phyloP scores from a whole-genome alignment of 371 early-diverging fungal species.

The Mortierella sp. region DNA sequence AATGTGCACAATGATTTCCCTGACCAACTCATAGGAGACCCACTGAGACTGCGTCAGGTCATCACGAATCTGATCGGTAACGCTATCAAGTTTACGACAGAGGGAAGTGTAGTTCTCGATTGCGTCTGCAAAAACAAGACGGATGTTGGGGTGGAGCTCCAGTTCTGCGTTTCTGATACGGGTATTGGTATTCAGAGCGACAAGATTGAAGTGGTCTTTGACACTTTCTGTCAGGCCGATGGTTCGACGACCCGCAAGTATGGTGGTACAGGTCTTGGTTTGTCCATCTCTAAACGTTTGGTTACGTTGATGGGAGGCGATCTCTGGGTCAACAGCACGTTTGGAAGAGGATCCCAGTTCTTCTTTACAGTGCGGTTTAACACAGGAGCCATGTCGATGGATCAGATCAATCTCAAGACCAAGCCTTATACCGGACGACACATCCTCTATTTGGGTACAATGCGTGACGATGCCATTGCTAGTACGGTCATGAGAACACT shows the following conservation, averaged over 20 bases:
- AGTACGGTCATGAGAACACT: slow-evolving; percentile 44
- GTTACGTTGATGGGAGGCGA: slow-evolving; percentile 84
- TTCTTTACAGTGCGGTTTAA: slow-evolving; percentile 74
- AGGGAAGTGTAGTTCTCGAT: slow-evolving; percentile 73
- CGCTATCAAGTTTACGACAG: slow-evolving; percentile 86
- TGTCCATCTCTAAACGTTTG: slow-evolving; percentile 82
- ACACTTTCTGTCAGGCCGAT: slow-evolving; percentile 86
- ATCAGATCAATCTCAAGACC: slow-evolving; percentile 61
- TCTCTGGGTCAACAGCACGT: slow-evolving; percentile 80
- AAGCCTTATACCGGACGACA: slow-evolving; percentile 59
- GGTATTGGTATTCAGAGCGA: slow-evolving; percentile 90
- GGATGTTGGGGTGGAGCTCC: slow-evolving; percentile 63
- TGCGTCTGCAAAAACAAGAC: slow-evolving; percentile 56
- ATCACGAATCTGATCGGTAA: slow-evolving; percentile 89
- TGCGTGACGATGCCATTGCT: slow-evolving; percentile 54
- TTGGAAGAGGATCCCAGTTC: slow-evolving; percentile 79
- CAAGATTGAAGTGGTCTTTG: slow-evolving; percentile 80
- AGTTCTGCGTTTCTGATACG: slow-evolving; percentile 82
- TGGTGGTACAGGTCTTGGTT: slow-evolving; percentile 89
- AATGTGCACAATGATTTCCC: slow-evolving; percentile 75
- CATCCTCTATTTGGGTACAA: slow-evolving; percentile 63
- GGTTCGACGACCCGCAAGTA: slow-evolving; percentile 87
- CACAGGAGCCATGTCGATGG: slow-evolving; percentile 52
- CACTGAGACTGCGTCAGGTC: slow-evolving; percentile 83
- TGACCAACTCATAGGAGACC: slow-evolving; percentile 80